Conservation (phyloP, 2,329 filamentous ascomycete species). For the Hansfordia pulvinata region DNA sequence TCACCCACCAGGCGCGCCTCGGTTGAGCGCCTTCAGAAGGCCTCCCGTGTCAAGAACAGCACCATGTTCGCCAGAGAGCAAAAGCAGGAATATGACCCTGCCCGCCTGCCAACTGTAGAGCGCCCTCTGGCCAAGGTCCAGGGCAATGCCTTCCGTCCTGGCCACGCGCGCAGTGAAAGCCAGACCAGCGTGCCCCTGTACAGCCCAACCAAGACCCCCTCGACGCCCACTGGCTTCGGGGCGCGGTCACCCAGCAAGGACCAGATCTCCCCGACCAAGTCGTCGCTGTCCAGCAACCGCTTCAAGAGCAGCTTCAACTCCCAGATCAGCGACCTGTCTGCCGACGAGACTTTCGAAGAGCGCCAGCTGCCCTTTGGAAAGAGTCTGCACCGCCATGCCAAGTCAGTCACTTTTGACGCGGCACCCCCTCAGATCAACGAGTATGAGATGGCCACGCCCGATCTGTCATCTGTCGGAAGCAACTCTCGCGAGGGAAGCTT, state of each 20-base stretch:
- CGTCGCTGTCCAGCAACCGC: slow-evolving; percentile 60
- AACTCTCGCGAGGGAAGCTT: slow-evolving; percentile 89
- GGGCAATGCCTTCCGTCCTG: slow-evolving; percentile 52
- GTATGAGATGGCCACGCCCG: slow-evolving; percentile 95
- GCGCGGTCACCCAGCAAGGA: slow-evolving; percentile 51
- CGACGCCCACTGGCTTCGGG: slow-evolving; percentile 12
- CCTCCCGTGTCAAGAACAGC: slow-evolving; percentile 94
- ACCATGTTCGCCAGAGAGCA: slow-evolving; percentile 91
- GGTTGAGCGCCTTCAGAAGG: slow-evolving; percentile 88
- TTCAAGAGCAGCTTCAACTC: slow-evolving; percentile 59
- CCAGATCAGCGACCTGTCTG: slow-evolving; percentile 54
- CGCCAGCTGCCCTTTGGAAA: slow-evolving; percentile 49
- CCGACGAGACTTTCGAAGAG: slow-evolving; percentile 46
- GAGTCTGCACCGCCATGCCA: slow-evolving; percentile 68
- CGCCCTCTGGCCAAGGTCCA: slow-evolving; percentile 68
- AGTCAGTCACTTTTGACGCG: slow-evolving; percentile 94
- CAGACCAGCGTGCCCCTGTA: slow-evolving; percentile 44
- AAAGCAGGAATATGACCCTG: slow-evolving; percentile 84
- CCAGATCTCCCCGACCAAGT: slow-evolving; percentile 73
- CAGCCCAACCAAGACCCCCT: slow-evolving; percentile 35
- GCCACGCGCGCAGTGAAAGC: slow-evolving; percentile 41
- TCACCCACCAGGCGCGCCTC: slow-evolving; percentile 73
- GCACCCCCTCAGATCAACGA: slow-evolving; percentile 92
- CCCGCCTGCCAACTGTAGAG: slow-evolving; percentile 63
- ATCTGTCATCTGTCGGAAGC: slow-evolving; percentile 81